Evolutionary conservation across 805 yeast species (phyloP), one percentile per base, ranked within the genome.

Genomic region (Debaryomyces prosopidis): DNA sequence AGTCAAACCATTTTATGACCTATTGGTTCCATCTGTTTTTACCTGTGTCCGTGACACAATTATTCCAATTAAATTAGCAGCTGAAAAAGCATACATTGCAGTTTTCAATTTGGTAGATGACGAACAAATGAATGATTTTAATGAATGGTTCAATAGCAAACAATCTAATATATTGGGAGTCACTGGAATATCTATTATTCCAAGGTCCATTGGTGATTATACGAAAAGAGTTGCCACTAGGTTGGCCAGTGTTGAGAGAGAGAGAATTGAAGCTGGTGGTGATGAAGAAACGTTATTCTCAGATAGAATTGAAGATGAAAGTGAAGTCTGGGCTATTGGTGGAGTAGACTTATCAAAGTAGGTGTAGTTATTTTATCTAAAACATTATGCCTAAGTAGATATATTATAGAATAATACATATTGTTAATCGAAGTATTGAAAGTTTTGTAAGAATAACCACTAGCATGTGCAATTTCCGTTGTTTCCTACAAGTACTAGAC

Each of bases 31-130:
- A 11, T 73, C 88, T 10, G 83, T 90, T 2, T 92, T 92, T 62
- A 71, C 85, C 0, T 84, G 94, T 62, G 85, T 92, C 34, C 77
- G 99, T 52, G 97, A 91, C 58, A 76, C 84, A n/a, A 74, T 88
- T 39, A 89, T 92, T 58, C 97, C 99, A 4, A 84, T 92, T 54
- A 91, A 90, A 58, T 75, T 92, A 50, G 97, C 97, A 1, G 96
- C 96, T 6, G 99, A 92, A 63, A 89, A 89, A 69, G 90, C 95
- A 0, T 90, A 79, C 63, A 62, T 91, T 52, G 81, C 88, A 1
- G 60, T 89, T 14, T 85, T 90, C 66, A 73, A 78, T 39, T 70
- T 92, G 54, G 84, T 87, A 27, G 88, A 85, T 20, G 96, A 87
- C 50, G 78, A 69, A 8, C 69, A 73, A 16, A 61, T 77, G 68